Percentiles rank a stretch among this genome's conserved stretches.
Conservation (phyloP, 306 rosid species). For the Vicia villosa region DNA sequence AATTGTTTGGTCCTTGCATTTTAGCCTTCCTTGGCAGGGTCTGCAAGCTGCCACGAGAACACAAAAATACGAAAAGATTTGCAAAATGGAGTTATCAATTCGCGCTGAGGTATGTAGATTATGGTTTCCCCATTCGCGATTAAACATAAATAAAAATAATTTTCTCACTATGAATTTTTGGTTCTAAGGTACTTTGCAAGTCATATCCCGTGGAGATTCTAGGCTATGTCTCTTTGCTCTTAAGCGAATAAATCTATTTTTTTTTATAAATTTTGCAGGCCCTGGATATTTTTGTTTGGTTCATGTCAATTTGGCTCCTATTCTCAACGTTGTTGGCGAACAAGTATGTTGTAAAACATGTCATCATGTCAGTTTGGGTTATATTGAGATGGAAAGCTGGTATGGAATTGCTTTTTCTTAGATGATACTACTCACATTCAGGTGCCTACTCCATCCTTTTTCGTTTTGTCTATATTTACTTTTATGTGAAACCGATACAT, state of each 20-base stretch:
- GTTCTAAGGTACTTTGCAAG: conserved; percentile 57
- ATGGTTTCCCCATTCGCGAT: neutral
- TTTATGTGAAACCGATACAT: neutral
- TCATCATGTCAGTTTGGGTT: too few relatives aligned
- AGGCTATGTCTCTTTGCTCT: too few relatives aligned
- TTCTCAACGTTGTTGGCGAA: conserved; percentile 85
- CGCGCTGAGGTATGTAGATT: conserved; percentile 59
- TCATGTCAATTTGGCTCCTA: conserved; percentile 85
- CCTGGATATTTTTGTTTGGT: conserved; percentile 77
- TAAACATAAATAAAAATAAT: neutral
- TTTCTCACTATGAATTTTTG: neutral
- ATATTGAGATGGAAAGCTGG: neutral
- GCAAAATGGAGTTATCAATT: conserved; percentile 65
- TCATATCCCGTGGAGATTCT: conserved; percentile 60
- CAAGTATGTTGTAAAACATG: conserved; percentile 53
- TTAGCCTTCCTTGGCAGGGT: conserved; percentile 95
- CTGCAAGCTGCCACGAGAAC: conserved; percentile 62
- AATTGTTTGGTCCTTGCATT: conserved; percentile 30
- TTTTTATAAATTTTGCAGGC: conserved; percentile 44
- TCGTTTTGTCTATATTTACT: neutral
- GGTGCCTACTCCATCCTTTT: neutral
- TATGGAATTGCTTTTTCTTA: neutral
- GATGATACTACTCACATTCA: conserved; percentile 23
- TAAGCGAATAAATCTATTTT: conserved; percentile 25
- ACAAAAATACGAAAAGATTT: conserved; percentile 72